phyloP scores from a whole-genome alignment of 1,139 yeast species.

The Schizosaccharomyces versatilis region DNA sequence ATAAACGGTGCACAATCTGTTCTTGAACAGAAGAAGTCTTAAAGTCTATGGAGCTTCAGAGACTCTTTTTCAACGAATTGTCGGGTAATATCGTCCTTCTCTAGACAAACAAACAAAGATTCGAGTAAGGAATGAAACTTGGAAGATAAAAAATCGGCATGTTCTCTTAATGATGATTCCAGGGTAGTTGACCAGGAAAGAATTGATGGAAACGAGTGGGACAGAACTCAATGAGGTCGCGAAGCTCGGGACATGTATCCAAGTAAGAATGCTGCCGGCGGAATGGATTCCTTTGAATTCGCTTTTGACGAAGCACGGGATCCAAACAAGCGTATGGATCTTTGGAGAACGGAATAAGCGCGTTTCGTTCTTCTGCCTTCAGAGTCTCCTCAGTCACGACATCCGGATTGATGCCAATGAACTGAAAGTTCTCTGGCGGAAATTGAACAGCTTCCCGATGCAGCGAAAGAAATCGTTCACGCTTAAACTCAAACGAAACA shows the following conservation, averaged over 20 bases:
- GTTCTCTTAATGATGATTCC: not conserved
- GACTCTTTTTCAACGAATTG: no score
- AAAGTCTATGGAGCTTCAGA: no score
- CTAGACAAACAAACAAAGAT: no score
- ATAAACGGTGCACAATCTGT: no score
- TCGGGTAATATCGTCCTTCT: no score
- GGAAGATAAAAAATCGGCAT: no score
- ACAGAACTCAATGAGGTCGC: not conserved
- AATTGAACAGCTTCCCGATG: conserved; percentile 35
- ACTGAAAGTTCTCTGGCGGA: conserved; percentile 22
- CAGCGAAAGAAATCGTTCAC: conserved; percentile 30
- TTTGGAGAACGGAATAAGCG: conserved; percentile 30
- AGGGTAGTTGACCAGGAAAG: conserved; percentile 1
- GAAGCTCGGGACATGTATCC: conserved; percentile 4
- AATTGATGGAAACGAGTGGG: not conserved
- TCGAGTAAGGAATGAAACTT: no score
- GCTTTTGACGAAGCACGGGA: conserved; percentile 25
- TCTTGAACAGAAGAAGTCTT: no score
- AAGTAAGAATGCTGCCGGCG: conserved; percentile 26
- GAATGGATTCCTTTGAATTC: conserved; percentile 37
- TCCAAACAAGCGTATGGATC: conserved; percentile 42
- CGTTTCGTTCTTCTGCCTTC: conserved; percentile 31
- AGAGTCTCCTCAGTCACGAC: conserved; percentile 19
- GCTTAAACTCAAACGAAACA: conserved; percentile 56
- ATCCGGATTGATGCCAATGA: conserved; percentile 36